Percentiles rank a stretch among this genome's conserved stretches.
These are phyloP conservation scores for Aspergillus caelatus DNA, from an alignment of 2,329 filamentous ascomycete genomes.

Conservation along the genomic window DNA sequence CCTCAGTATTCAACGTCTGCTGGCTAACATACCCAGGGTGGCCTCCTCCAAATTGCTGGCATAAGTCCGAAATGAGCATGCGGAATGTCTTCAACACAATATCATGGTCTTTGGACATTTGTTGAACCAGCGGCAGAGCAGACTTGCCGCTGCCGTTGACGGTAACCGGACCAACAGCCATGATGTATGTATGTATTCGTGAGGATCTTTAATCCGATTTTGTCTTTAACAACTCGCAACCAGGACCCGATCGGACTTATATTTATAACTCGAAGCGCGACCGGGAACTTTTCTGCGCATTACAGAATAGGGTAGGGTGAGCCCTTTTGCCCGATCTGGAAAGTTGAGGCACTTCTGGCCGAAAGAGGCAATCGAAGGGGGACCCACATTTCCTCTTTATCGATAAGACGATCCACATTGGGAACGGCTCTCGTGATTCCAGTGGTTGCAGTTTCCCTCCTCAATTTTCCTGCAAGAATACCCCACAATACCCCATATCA, in stretches of 20 bases:
- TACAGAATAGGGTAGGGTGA: conserved; percentile 4
- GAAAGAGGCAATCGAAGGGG: conserved; percentile 1
- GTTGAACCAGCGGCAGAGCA: conserved; percentile 24
- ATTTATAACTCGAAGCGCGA: conserved; percentile 10
- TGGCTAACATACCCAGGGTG: conserved; percentile 60
- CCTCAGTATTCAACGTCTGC: not conserved
- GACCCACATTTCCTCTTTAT: not conserved
- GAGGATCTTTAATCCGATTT: not conserved
- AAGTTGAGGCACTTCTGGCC: conserved; percentile 19
- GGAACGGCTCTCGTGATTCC: not conserved
- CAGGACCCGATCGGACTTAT: not conserved
- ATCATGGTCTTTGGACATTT: conserved; percentile 41
- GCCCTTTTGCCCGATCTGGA: conserved; percentile 19
- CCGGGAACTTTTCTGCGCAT: not conserved
- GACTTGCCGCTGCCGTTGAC: conserved; percentile 19
- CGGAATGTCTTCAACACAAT: conserved; percentile 63
- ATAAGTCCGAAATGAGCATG: conserved; percentile 67
- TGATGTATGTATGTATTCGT: conserved; percentile 17
- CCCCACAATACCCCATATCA: conserved; percentile 3
- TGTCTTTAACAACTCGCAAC: not conserved
- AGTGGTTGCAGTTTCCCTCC: not conserved
- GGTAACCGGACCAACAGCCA: conserved; percentile 18
- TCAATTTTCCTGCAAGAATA: not conserved
- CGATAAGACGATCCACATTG: not conserved
- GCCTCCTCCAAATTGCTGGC: conserved; percentile 70